Evolutionary conservation across 2,329 filamentous ascomycete species (phyloP).

Genomic region (Fusarium succisae): DNA sequence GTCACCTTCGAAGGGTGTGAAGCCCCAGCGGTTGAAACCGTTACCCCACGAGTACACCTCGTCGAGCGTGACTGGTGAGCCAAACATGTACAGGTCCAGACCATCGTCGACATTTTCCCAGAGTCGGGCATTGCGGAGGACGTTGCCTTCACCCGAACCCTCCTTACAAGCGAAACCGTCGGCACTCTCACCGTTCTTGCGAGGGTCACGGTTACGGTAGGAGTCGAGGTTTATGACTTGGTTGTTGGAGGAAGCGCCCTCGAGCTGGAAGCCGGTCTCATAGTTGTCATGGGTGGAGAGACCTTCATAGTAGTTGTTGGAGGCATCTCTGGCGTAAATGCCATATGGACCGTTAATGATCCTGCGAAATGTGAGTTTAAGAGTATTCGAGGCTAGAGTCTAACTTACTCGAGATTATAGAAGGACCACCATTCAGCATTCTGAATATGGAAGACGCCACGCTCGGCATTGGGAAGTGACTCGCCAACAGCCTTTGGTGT

Average conservation of each 20-base stretch:
- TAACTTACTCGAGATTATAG: constrained; percentile 46
- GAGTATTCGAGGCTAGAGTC: accelerated
- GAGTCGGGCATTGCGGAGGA: constrained; percentile 55
- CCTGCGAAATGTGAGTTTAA: neutral
- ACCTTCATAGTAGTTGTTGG: constrained; percentile 50
- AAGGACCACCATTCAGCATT: constrained; percentile 56
- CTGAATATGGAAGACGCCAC: constrained; percentile 59
- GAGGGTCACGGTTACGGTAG: constrained; percentile 56
- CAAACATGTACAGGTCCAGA: constrained; percentile 48
- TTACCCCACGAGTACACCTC: constrained; percentile 58
- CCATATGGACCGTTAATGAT: constrained; percentile 52
- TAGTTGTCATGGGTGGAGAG: constrained; percentile 52
- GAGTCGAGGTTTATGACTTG: constrained; percentile 55
- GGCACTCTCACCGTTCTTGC: constrained; percentile 62
- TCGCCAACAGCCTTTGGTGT: constrained; percentile 54
- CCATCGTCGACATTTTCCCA: constrained; percentile 64
- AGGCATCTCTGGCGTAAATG: constrained; percentile 48
- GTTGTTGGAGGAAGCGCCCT: constrained; percentile 48
- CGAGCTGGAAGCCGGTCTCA: constrained; percentile 51
- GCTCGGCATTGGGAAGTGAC: constrained; percentile 51
- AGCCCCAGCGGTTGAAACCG: constrained; percentile 56
- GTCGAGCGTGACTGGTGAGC: constrained; percentile 53
- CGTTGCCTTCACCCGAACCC: constrained; percentile 56
- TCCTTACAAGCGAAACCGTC: constrained; percentile 60
- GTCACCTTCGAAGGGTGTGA: constrained; percentile 54